Evolutionary conservation across 1,139 yeast species (phyloP), one percentile per base, ranked within the genome.

Genomic region (Diutina sp.): DNA sequence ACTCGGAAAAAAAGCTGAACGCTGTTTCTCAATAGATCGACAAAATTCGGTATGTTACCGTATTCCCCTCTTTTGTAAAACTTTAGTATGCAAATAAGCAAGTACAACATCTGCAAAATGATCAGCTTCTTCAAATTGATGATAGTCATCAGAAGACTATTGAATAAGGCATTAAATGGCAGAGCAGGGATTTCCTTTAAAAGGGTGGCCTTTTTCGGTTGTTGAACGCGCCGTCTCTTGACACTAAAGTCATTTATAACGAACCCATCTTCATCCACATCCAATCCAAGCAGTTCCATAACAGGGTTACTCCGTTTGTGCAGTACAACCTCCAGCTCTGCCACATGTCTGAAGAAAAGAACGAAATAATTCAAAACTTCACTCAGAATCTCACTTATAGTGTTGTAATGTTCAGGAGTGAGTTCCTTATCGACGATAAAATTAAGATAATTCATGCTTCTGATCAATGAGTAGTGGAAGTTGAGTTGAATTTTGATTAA

Each of bases 181-280:
- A 79, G 75, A 4, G 60, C 60, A 0, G 79, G 77, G n/a, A 76
- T 67, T 35, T 28, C 55, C 18, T 30, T 29, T 8, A 30, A n/a
- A 38, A 50, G 14, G 21, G 55, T 41, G 4, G 41, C 47, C 69
- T 41, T 38, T 28, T 55, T 41, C 50, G 45, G 44, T 11, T 8
- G 21, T 41, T 46, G 41, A 7, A 14, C 32, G n/a, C 53, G 53
- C 29, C 77, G 66, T 59, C 78, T 63, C 60, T 75, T 76, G 4
- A 72, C 78, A 14, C 75, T 72, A 58, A 76, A 76, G 62, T 76
- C 80, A 60, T 76, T 76, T 14, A 76, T 75, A 1, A 76, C 77
- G 64, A 75, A 75, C 16, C 80, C 80, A 61, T 76, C 79, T 56
- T 76, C 79, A 60, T 76, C 80, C 30, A 65, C 62, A 57, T 66